Conservation (phyloP, 2,329 filamentous ascomycete genomes). For the Aspergillus sp. region DNA sequence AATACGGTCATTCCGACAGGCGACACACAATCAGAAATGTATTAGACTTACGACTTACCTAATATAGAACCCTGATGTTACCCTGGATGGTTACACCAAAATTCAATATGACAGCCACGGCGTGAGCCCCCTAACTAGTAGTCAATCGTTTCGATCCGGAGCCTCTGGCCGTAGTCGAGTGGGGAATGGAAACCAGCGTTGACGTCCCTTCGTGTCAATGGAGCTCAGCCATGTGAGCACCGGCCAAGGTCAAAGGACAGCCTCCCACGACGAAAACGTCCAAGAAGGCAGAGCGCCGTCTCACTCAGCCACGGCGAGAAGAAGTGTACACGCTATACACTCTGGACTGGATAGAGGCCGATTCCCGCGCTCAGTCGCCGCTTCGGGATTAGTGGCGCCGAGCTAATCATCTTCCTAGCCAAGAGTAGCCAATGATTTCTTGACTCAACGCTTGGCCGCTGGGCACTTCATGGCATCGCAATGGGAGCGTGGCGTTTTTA, state of each 20-base stretch:
- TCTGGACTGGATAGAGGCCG: neutral
- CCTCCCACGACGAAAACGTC: neutral
- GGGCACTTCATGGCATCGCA: slow-evolving; percentile 1
- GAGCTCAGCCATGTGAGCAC: neutral
- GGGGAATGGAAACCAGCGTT: neutral
- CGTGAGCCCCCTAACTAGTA: too few relatives aligned
- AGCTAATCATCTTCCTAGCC: slow-evolving; percentile 1
- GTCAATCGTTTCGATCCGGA: too few relatives aligned
- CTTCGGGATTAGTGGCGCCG: slow-evolving; percentile 1
- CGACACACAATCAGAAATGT: neutral
- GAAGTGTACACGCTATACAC: too few relatives aligned
- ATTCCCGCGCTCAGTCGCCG: neutral
- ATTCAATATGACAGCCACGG: neutral
- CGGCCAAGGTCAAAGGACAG: neutral
- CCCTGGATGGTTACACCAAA: neutral
- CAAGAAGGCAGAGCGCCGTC: neutral
- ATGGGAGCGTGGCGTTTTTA: neutral
- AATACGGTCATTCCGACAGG: too few relatives aligned
- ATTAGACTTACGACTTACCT: neutral
- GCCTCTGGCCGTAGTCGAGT: neutral
- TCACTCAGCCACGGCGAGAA: neutral
- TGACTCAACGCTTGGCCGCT: slow-evolving; percentile 6
- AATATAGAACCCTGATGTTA: neutral
- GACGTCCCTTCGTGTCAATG: neutral
- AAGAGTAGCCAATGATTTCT: slow-evolving; percentile 10